Base-by-base conservation (phyloP, 441 rosid species). In the Populus hybrid region DNA sequence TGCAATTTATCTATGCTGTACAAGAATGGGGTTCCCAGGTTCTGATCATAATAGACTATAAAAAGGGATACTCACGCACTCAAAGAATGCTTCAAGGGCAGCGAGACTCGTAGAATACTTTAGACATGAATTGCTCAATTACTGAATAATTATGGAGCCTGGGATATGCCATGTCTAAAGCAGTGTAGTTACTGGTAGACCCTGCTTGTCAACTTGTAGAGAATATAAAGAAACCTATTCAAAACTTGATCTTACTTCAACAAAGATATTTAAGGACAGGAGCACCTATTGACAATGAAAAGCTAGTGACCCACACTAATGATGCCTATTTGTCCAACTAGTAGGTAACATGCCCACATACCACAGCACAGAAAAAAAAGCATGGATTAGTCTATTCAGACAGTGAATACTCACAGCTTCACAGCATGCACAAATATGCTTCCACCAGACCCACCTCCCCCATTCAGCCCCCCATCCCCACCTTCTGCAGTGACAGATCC, bases 401-500 rank as follows among this genome's bases (percentile, higher is more conserved):
- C 35, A 72, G 74, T 20, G 72, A 76, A 73, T 42, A 91, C 97
- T 94, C 85, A 96, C 99, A 96, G 80, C 89, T 96, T 96, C 34
- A 92, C 75, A 16, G 96, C 88, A 67, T 38, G 84, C 69, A 93
- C 76, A 80, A 64, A 86, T 81, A 94, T 89, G 81, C 99, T 96
- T 84, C 99, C 99, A 85, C 99, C 99, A 83, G 98, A 96, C 38
- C 99, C 99, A 75, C 99, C 98, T 80, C 99, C 99, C 24, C 96
- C 94, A 34, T 79, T 81, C 57, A 78, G 77, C 40, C 97, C 97
- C 73, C 94, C 91, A 82, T 91, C 88, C 65, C 98, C 98, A 79
- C 99, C 99, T 77, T 90, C 93, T 66, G 95, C 93, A 34, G 80
- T 77, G 73, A 96, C 79, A 11, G 95, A 87, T 79, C 99, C 99